A percentile compares a stretch with the other conserved stretches of the same genome.
These are phyloP conservation scores for Ulota crispa DNA, from an alignment of 225 moss, liverwort and hornwort species.

Conservation along the genomic window DNA sequence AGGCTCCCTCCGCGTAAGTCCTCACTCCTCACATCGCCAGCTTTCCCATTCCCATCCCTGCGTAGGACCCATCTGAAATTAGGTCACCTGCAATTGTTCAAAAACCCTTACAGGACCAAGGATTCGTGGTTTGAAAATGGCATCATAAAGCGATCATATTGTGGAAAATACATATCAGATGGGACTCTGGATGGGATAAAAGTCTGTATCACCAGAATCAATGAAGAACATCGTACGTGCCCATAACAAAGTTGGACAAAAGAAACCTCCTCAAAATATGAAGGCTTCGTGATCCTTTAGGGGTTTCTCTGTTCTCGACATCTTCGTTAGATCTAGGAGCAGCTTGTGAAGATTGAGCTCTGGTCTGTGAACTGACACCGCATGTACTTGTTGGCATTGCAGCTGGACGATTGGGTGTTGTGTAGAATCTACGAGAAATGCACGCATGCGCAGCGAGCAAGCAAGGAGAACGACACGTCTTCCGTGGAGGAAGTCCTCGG, in stretches of 20 bases:
- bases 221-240: background rate
- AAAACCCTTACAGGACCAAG: background rate
- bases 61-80: background rate
- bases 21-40: background rate
- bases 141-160: background rate
- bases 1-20: conserved; percentile 38
- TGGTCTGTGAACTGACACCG: conserved; percentile 7
- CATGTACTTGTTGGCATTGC: conserved; percentile 17
- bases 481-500: conserved; percentile 77
- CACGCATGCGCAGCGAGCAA: conserved; percentile 70
- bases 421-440: conserved; percentile 86
- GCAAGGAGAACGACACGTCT: conserved; percentile 69
- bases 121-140: background rate
- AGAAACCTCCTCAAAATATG: background rate
- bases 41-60: background rate
- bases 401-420: conserved; percentile 97
- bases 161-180: background rate
- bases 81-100: background rate
- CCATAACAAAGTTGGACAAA: background rate
- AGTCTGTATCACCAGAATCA: background rate
- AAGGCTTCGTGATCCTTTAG: background rate
- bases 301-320: background rate
- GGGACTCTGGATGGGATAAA: background rate
- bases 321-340: background rate
- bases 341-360: background rate